phyloP scores from a whole-genome alignment of 306 rosid species.

The Prosopis cineraria region DNA sequence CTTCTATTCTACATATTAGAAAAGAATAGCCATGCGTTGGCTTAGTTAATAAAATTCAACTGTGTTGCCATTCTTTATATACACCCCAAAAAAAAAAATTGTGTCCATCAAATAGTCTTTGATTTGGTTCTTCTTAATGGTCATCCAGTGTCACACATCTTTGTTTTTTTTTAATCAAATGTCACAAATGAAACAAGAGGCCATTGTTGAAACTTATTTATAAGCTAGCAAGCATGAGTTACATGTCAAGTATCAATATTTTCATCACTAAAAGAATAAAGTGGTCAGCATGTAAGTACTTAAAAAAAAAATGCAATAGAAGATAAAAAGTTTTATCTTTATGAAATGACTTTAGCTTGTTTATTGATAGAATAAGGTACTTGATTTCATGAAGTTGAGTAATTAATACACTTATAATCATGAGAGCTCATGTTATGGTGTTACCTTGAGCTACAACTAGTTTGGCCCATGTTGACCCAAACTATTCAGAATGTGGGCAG shows the following conservation, averaged over 20 bases:
- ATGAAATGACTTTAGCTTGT: background rate
- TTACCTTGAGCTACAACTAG: constrained; percentile 17
- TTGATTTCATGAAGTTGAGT: background rate
- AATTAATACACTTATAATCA: constrained; percentile 18
- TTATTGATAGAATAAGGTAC: background rate
- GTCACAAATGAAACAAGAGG: background rate
- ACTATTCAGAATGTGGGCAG: background rate
- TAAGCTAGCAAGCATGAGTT: background rate
- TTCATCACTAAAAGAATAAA: background rate
- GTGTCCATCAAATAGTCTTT: background rate
- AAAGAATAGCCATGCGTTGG: background rate
- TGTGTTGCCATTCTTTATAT: too few relatives aligned
- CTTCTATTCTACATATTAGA: too few relatives aligned
- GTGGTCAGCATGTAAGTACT: background rate
- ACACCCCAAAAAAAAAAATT: too few relatives aligned
- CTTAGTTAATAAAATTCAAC: background rate
- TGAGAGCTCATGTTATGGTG: constrained; percentile 27
- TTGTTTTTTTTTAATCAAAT: background rate
- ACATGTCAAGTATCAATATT: background rate
- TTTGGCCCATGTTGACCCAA: constrained; percentile 50
- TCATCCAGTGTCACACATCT: background rate
- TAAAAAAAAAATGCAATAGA: too few relatives aligned
- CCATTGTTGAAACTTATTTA: background rate
- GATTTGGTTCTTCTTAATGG: background rate
- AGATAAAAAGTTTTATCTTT: background rate